Evolutionary conservation across 2,329 filamentous ascomycete species (phyloP), one percentile per base, ranked within the genome.

Genomic region (Botrytis tulipae): DNA sequence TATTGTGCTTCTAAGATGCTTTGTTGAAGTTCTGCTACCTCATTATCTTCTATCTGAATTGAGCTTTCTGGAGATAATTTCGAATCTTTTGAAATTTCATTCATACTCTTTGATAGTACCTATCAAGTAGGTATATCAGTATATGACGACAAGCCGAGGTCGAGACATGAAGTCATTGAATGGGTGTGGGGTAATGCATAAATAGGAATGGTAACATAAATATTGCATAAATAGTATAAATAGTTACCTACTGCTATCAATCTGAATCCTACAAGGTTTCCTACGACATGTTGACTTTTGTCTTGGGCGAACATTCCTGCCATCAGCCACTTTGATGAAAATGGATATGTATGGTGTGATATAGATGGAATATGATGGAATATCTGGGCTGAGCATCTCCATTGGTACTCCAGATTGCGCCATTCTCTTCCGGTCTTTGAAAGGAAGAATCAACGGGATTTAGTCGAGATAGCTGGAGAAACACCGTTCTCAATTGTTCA

Each of bases 21-120:
- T 62, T 79, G 73, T 61, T 78, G 75, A 25, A 81, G 72, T 70
- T 80, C 75, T 18, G 70, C 62, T 76, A 78, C 75, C 40, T 80
- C 79, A 65, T 79, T 71, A 57, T 78, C 76, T 83, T 85, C 73
- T 85, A 51, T 68, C 4, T 63, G 4, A 5, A 40, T 40, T 2
- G 63, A 6, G 8, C 1, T 42, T 29, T 72, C 62, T 18, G n/a
- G 2, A 18, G 18, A 40, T 61, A 8, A n/a, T n/a, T 48, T 32
- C 32, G 22, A 48, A 35, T 48, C 7, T 35, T 60, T 22, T 0
- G 18, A 18, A 46, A 20, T 32, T 18, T 59, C 25, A n/a, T 61
- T 32, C 54, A 72, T 72, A 16, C 16, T 69, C 37, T 40, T 51
- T 32, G 32, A 61, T 48, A 25, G 14, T 37, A 48, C 4, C 7